phyloP scores from a whole-genome alignment of 129 eudicot species.

The carrot (Daucus carota) region DNA sequence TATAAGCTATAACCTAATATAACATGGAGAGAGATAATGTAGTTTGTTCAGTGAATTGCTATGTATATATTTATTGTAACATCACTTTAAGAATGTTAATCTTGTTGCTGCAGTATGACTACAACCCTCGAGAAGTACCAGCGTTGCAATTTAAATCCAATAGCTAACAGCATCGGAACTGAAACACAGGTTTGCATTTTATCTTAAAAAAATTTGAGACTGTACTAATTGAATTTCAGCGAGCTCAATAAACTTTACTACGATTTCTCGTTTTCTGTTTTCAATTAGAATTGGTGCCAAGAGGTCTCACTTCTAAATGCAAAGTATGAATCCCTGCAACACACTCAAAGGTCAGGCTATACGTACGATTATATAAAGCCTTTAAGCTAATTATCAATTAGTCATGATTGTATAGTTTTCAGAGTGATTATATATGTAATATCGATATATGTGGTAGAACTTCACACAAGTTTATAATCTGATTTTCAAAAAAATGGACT shows the following conservation, averaged over 20 bases:
- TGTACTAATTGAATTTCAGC: background rate
- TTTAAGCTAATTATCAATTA: no score
- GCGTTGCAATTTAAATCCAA: conserved; percentile 65
- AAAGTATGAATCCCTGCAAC: conserved; percentile 80
- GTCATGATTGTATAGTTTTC: no score
- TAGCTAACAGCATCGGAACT: conserved; percentile 40
- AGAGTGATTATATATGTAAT: no score
- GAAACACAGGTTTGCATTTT: conserved; percentile 63
- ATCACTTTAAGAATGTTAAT: background rate
- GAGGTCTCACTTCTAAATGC: conserved; percentile 77
- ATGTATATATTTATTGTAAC: background rate
- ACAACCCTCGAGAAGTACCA: conserved; percentile 84
- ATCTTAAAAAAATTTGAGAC: background rate
- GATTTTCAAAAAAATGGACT: no score
- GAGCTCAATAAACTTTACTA: no score
- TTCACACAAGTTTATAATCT: background rate
- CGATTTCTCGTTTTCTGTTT: background rate
- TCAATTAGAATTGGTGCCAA: conserved; percentile 69
- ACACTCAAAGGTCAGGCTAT: conserved; percentile 68
- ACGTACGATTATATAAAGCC: no score
- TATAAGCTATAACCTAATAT: no score
- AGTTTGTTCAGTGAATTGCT: background rate
- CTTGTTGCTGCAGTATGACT: conserved; percentile 41
- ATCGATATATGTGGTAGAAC: background rate
- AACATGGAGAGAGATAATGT: background rate